Conservation (phyloP, 2,329 filamentous ascomycete species). For the Dothistroma septosporum region DNA sequence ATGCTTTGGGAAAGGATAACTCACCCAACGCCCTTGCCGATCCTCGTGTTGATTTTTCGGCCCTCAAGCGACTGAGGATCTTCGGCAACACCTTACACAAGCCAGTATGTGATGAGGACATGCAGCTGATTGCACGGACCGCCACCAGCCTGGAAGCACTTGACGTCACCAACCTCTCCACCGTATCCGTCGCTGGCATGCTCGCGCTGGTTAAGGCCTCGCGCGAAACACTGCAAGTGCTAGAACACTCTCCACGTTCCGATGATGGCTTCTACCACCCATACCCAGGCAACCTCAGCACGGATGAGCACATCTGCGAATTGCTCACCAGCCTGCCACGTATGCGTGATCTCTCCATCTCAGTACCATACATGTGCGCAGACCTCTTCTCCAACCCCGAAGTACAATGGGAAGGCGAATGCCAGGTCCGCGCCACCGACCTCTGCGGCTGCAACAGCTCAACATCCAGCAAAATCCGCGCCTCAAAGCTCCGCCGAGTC, state of each 20-base stretch:
- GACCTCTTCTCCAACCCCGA: conserved; percentile 43
- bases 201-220: conserved; percentile 51
- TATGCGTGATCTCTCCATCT: conserved; percentile 48
- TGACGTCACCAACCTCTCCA: conserved; percentile 52
- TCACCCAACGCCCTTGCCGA: conserved; percentile 41
- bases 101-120: conserved; percentile 49
- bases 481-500: conserved; percentile 38
- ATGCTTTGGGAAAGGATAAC: conserved; percentile 38
- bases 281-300: conserved; percentile 43
- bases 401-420: conserved; percentile 45
- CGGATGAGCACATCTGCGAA: conserved; percentile 47
- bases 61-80: conserved; percentile 50
- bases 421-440: conserved; percentile 48
- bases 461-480: conserved; percentile 33
- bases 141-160: conserved; percentile 51
- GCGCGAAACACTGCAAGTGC: conserved; percentile 45
- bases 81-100: conserved; percentile 53
- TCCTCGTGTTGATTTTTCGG: conserved; percentile 45
- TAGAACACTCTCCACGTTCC: conserved; percentile 53
- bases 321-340: conserved; percentile 45
- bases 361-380: conserved; percentile 47
- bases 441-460: conserved; percentile 44
- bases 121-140: conserved; percentile 49
- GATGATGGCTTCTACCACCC: conserved; percentile 51
- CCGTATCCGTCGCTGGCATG: conserved; percentile 50